phyloP scores from a whole-genome alignment of 768 basidiomycete species.

The Leccinum uliginosum region DNA sequence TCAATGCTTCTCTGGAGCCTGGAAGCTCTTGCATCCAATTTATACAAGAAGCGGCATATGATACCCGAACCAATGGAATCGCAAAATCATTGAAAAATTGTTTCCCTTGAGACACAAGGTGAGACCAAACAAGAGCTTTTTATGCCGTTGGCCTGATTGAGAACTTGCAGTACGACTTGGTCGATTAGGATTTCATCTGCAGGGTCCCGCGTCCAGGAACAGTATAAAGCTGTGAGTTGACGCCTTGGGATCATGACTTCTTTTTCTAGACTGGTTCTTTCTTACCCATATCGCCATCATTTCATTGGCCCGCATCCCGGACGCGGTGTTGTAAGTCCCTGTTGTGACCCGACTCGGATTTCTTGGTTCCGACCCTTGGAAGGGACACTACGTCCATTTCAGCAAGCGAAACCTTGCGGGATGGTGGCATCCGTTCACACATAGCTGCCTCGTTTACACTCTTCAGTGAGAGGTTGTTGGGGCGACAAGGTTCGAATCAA shows the following conservation, averaged over 20 bases:
- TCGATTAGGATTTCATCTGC: no score
- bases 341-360: not conserved
- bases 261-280: slow-evolving; percentile 12
- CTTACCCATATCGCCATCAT: slow-evolving; percentile 11
- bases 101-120: no score
- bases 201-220: slow-evolving; percentile 19
- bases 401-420: slow-evolving; percentile 2
- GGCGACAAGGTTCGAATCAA: not conserved
- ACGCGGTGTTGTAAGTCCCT: slow-evolving; percentile 9
- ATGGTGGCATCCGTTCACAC: not conserved
- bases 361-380: slow-evolving; percentile 1
- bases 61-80: no score
- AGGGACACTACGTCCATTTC: not conserved
- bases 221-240: not conserved
- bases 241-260: slow-evolving; percentile 2
- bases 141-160: no score
- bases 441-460: not conserved
- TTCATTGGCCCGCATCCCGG: slow-evolving; percentile 18
- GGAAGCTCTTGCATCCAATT: no score
- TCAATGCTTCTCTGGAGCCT: no score
- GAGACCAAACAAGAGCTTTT: no score
- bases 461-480: not conserved
- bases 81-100: no score
- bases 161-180: no score
- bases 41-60: no score